Base-by-base conservation (phyloP, 169 alveolate genomes). In the Plasmodium billcollinsi region DNA sequence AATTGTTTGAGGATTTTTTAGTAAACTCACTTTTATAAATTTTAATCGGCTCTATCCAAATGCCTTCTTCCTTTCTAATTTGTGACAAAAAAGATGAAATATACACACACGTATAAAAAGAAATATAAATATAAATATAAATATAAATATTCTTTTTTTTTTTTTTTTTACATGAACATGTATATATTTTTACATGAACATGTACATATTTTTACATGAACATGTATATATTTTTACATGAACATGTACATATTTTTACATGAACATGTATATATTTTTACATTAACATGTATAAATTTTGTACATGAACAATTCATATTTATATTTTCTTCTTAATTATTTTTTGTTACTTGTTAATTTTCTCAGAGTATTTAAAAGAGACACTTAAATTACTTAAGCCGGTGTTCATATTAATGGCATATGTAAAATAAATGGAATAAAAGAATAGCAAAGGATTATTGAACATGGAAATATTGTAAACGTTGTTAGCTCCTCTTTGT, bases 371-470 rank as follows among this genome's bases (percentile, higher is more conserved):
- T 12, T 80, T 80, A 33, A 80, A 50, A 24, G 56, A 56, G 26
- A 59, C 29, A 21, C 39, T 80, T 14, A 80, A 52, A 26, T 72
- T 70, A 14, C 33, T 54, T 20, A 80, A 21, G 12, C 49, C 21
- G 11, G 58, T 54, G 8, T 67, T 67, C 90, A 80, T 80, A 54
- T 63, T 80, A 7, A 1, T 56, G 50, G 90, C 90, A 58, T 67
- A 70, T 43, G 74, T 80, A 18, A 80, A 61, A 62, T 33, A 80
- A 29, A 69, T 43, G 0, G 90, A 66, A 49, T 80, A 80, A 66
- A 80, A 80, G 50, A 80, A 80, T 29, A 80, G 61, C 24, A 80
- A 29, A 24, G 90, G 90, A 1, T 80, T 80, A 4, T 8, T 80
- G 24, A 80, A 80, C 73, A 67, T 67, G 12, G 90, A 66, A 11